These are phyloP conservation scores for Eragrostis curvula DNA, from an alignment of 176 grass and related monocot genomes.

Conservation along the genomic window DNA sequence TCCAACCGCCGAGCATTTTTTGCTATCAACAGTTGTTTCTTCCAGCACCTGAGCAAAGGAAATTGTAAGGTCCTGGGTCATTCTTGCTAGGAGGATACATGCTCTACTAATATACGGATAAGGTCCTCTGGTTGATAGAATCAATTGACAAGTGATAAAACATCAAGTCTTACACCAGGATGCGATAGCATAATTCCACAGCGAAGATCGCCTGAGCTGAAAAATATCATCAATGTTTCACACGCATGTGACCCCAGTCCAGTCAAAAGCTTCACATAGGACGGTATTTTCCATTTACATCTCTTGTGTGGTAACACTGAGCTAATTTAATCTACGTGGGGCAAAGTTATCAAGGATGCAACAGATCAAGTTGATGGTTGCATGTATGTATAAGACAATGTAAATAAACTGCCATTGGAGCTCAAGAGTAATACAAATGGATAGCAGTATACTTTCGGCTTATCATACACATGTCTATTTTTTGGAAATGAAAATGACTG, in stretches of 20 bases:
- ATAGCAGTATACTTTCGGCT: not conserved
- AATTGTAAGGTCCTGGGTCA: conserved; percentile 16
- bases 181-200: not conserved
- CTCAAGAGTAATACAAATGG: not conserved
- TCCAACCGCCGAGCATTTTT: conserved; percentile 53
- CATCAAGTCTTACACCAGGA: not conserved
- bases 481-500: not conserved
- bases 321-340: not conserved
- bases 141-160: not conserved
- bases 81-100: not conserved
- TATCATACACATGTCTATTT: not conserved
- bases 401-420: not conserved
- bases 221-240: not conserved
- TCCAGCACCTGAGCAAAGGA: conserved; percentile 52
- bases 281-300: not conserved
- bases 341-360: too few relatives aligned
- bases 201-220: not conserved
- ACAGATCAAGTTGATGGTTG: too few relatives aligned
- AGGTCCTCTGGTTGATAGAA: not conserved
- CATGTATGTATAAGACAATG: not conserved
- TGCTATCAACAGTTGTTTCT: conserved; percentile 62
- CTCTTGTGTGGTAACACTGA: conserved; percentile 6
- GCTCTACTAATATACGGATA: not conserved
- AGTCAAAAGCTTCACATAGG: not conserved
- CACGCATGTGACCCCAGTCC: not conserved